Percentiles rank a stretch among this genome's conserved stretches.
Evolutionary conservation across 1,284 basidiomycete genomes (phyloP).

Genomic region (Irpex lacteus): DNA sequence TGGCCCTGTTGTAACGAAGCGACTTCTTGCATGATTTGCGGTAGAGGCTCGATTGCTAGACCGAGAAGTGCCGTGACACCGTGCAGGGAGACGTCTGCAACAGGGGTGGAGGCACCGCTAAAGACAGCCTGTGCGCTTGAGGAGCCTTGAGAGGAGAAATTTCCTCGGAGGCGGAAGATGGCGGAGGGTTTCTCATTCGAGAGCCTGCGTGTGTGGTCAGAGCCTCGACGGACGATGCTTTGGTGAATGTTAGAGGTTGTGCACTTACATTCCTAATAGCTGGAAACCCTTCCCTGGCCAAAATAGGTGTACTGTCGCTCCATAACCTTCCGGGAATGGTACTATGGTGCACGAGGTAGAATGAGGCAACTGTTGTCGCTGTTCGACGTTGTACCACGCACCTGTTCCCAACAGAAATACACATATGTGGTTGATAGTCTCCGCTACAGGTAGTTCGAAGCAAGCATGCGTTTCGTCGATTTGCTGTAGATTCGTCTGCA

Average conservation of each 20-base stretch:
- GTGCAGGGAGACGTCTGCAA: constrained; percentile 28
- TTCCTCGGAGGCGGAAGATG: constrained; percentile 82
- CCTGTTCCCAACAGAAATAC: constrained; percentile 86
- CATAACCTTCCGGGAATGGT: constrained; percentile 87
- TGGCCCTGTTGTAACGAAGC: constrained; percentile 41
- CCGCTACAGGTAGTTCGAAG: constrained; percentile 76
- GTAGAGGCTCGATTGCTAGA: constrained; percentile 66
- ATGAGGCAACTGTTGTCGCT: no score
- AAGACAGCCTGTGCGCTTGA: constrained; percentile 52
- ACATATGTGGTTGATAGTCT: constrained; percentile 84
- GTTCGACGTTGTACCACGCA: constrained; percentile 29
- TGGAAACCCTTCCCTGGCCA: constrained; percentile 90
- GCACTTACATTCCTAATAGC: constrained; percentile 79
- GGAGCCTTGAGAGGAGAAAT: constrained; percentile 48
- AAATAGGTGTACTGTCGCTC: constrained; percentile 86
- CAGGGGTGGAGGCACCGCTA: constrained; percentile 35
- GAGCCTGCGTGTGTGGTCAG: constrained; percentile 47
- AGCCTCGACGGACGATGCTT: not conserved
- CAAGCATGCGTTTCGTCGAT: constrained; percentile 84
- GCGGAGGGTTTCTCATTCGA: constrained; percentile 91
- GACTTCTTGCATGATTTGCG: constrained; percentile 54
- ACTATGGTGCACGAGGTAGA: constrained; percentile 36
- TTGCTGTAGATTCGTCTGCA: constrained; percentile 75
- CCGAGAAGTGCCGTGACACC: constrained; percentile 71
- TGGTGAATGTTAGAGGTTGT: not conserved